These are phyloP conservation scores for Diplodia intermedia DNA, from an alignment of 2,329 filamentous ascomycete genomes.

Conservation along the genomic window DNA sequence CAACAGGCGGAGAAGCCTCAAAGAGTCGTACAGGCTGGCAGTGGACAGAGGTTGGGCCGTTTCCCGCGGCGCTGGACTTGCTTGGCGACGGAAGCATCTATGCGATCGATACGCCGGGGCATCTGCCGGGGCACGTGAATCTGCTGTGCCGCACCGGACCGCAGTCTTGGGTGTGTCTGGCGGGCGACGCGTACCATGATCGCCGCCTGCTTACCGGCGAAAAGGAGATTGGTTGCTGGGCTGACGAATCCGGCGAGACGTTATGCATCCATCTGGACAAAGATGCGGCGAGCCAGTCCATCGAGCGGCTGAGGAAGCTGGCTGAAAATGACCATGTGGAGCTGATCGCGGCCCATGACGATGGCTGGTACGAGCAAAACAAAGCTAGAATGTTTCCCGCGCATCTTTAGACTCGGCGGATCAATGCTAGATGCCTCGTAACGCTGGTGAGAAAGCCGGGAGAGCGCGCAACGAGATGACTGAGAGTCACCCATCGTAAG, in stretches of 20 bases:
- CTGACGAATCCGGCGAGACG: constrained; percentile 53
- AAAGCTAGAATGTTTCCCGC: constrained; percentile 42
- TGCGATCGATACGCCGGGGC: constrained; percentile 59
- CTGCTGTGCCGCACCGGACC: constrained; percentile 52
- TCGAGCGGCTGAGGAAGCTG: constrained; percentile 52
- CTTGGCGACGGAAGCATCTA: constrained; percentile 57
- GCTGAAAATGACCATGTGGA: constrained; percentile 53
- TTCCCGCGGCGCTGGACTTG: constrained; percentile 56
- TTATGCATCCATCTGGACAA: constrained; percentile 61
- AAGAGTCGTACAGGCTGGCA: constrained; percentile 33
- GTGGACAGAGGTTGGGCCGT: constrained; percentile 55
- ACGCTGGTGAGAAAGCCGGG: not conserved
- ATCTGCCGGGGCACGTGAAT: constrained; percentile 61
- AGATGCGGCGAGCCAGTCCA: constrained; percentile 52
- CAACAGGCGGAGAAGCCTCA: not conserved
- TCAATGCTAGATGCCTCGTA: not conserved
- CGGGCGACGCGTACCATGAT: constrained; percentile 63
- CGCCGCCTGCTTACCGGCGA: constrained; percentile 59
- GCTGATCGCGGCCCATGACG: constrained; percentile 60
- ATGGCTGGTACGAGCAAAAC: constrained; percentile 55
- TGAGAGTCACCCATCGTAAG: not conserved
- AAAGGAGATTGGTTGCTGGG: constrained; percentile 59
- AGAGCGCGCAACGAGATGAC: not conserved
- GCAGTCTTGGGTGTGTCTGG: constrained; percentile 57
- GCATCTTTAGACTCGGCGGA: constrained; percentile 34